These are phyloP conservation scores for Alternaria incomplexa DNA, from an alignment of 2,329 filamentous ascomycete genomes.

Conservation along the genomic window DNA sequence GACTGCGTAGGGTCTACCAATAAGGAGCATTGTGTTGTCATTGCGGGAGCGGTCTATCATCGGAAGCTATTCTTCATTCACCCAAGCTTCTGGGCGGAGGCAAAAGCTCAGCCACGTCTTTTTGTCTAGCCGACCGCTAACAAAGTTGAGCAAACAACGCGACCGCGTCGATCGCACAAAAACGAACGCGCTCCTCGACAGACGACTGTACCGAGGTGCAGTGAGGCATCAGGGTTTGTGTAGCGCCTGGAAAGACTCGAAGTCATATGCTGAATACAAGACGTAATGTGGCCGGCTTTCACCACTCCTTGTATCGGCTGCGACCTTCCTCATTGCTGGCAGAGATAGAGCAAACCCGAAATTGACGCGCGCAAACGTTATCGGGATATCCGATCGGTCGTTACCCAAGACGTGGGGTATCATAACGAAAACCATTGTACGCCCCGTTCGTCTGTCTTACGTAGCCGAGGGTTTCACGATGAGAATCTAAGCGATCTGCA, in stretches of 20 bases:
- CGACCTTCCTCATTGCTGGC: background rate
- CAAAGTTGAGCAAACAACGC: slow-evolving; percentile 8
- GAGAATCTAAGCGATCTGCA: background rate
- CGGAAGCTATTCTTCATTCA: slow-evolving; percentile 3
- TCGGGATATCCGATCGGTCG: background rate
- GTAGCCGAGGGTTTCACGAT: background rate
- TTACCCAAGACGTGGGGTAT: background rate
- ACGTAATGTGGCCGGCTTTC: background rate
- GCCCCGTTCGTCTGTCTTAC: background rate
- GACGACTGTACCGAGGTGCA: background rate
- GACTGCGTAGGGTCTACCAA: background rate
- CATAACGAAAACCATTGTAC: background rate
- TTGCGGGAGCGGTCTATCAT: background rate
- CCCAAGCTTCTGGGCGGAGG: background rate
- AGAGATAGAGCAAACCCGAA: background rate
- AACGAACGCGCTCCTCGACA: background rate
- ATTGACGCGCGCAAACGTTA: background rate
- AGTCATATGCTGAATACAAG: background rate
- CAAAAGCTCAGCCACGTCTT: background rate
- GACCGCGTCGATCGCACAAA: background rate
- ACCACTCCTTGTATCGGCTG: too few relatives aligned
- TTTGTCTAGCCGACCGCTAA: background rate
- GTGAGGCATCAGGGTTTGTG: background rate
- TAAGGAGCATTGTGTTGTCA: background rate
- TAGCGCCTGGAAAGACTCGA: background rate